Percentiles rank a stretch among this genome's conserved stretches.
These are phyloP conservation scores for Lignosus rhinocerotis DNA, from an alignment of 1,284 basidiomycete genomes.

Conservation along the genomic window DNA sequence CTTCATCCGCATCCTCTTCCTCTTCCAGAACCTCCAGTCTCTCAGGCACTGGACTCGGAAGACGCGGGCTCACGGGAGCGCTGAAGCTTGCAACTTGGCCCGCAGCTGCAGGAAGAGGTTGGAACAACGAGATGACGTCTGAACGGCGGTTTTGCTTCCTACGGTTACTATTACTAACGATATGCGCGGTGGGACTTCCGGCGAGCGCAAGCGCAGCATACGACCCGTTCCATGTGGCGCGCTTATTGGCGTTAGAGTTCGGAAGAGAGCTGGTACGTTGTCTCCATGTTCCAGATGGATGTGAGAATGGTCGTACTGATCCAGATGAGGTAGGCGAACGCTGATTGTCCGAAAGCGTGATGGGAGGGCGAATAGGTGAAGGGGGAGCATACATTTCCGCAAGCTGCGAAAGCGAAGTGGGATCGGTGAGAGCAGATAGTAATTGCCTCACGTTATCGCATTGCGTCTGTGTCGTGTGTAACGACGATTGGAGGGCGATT, in stretches of 20 bases:
- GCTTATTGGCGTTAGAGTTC: slow-evolving; percentile 43
- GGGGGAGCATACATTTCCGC: slow-evolving; percentile 84
- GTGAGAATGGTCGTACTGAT: slow-evolving; percentile 40
- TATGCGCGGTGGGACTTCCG: slow-evolving; percentile 37
- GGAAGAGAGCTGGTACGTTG: slow-evolving; percentile 28
- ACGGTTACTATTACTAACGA: slow-evolving; percentile 40
- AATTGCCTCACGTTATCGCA: slow-evolving; percentile 79
- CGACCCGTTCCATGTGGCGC: slow-evolving; percentile 74
- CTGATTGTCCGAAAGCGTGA: slow-evolving; percentile 36
- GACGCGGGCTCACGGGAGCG: slow-evolving; percentile 50
- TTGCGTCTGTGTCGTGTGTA: slow-evolving; percentile 73
- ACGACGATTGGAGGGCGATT: slow-evolving; percentile 66
- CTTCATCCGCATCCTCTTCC: slow-evolving; percentile 42
- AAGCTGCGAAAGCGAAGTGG: slow-evolving; percentile 66
- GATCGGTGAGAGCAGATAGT: slow-evolving; percentile 70
- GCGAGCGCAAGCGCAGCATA: slow-evolving; percentile 50
- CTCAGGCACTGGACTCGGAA: slow-evolving; percentile 15
- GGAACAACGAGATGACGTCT: slow-evolving; percentile 50
- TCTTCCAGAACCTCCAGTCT: slow-evolving; percentile 31
- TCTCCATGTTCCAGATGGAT: slow-evolving; percentile 35
- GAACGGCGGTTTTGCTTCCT: slow-evolving; percentile 54
- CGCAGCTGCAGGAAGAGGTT: slow-evolving; percentile 22
- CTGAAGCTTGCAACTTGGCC: slow-evolving; percentile 33
- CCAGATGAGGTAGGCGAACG: slow-evolving; percentile 39
- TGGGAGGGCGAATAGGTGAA: slow-evolving; percentile 50